Percentiles rank a stretch among this genome's conserved stretches.
These are phyloP conservation scores for Pyrenochaeta sp. DNA, from an alignment of 2,329 filamentous ascomycete genomes.

Conservation along the genomic window DNA sequence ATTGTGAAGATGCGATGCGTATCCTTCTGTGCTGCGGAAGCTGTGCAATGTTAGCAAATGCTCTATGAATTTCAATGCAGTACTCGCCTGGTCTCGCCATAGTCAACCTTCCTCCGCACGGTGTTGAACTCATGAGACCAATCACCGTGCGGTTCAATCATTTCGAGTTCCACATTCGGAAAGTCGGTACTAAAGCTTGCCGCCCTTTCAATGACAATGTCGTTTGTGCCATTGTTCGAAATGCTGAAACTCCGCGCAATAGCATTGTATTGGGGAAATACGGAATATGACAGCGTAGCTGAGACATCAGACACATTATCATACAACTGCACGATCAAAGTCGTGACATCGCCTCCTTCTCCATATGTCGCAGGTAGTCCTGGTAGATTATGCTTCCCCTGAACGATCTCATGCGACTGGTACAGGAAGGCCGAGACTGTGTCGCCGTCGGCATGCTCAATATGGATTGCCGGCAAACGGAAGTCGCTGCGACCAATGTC, in stretches of 20 bases:
- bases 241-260: slow-evolving; percentile 69
- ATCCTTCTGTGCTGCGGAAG: slow-evolving; percentile 69
- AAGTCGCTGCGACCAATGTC: slow-evolving; percentile 71
- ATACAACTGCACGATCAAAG: slow-evolving; percentile 65
- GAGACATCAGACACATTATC: slow-evolving; percentile 67
- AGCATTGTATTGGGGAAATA: slow-evolving; percentile 69
- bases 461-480: slow-evolving; percentile 67
- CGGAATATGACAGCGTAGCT: slow-evolving; percentile 68
- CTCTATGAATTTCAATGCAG: neutral
- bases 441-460: slow-evolving; percentile 66
- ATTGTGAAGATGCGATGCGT: slow-evolving; percentile 71
- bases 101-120: slow-evolving; percentile 64
- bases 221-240: slow-evolving; percentile 64
- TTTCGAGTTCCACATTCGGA: slow-evolving; percentile 67
- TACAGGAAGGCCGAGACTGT: slow-evolving; percentile 68
- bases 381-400: slow-evolving; percentile 65
- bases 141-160: slow-evolving; percentile 69
- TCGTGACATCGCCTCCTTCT: slow-evolving; percentile 63
- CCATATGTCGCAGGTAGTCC: slow-evolving; percentile 70
- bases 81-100: slow-evolving; percentile 54
- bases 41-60: slow-evolving; percentile 44
- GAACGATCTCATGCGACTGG: slow-evolving; percentile 62
- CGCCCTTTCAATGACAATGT: slow-evolving; percentile 64
- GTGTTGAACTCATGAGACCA: slow-evolving; percentile 68
- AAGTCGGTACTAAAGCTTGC: slow-evolving; percentile 70